Evolutionary conservation across 805 yeast species (phyloP), one percentile per base, ranked within the genome.

Genomic region (Hanseniaspora lachancei): DNA sequence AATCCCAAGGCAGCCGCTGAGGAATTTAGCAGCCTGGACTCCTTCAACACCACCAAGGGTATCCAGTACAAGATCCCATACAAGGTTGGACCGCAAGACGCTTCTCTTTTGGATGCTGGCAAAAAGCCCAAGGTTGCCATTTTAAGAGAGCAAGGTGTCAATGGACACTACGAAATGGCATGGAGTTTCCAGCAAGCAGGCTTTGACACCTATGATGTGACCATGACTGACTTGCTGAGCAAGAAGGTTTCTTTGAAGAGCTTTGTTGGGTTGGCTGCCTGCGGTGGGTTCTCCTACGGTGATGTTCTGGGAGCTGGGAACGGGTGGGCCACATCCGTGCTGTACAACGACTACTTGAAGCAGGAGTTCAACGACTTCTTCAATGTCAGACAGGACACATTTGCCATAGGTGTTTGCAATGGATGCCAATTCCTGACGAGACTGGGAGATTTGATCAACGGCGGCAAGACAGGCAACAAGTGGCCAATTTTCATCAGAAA

Each of bases 201-300:
- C 0, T 93, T 93, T 69, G 88, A 81, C 21, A 77, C 89, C n/a
- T 80, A 86, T 58, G 98, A 93, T 70, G 95, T 93, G 42, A 97
- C 95, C 66, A 93, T 93, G 98, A 80, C 95, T 21, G 98, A 93
- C 68, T 78, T 93, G 58, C 72, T 89, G 59, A 72, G 77, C 40
- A 95, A 95, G 46, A 77, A 74, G 63, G 84, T 84, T 38, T 68
- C 81, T 20, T 75, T 93, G 60, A 82, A 80, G 64, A 84, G 80
- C 47, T 93, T 93, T 70, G 87, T 83, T 50, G 98, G 98, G 59
- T 63, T 93, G 49, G 97, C 97, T 44, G 97, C 97, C 3, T 95
- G 98, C 73, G 98, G 98, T 71, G 98, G 98, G 16, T 93, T 93
- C 76, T 88, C 97, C 1, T 93, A 89, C 66, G 98, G 98, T 76